Base-by-base conservation (phyloP, 768 basidiomycete species). In the Mycena floridula region DNA sequence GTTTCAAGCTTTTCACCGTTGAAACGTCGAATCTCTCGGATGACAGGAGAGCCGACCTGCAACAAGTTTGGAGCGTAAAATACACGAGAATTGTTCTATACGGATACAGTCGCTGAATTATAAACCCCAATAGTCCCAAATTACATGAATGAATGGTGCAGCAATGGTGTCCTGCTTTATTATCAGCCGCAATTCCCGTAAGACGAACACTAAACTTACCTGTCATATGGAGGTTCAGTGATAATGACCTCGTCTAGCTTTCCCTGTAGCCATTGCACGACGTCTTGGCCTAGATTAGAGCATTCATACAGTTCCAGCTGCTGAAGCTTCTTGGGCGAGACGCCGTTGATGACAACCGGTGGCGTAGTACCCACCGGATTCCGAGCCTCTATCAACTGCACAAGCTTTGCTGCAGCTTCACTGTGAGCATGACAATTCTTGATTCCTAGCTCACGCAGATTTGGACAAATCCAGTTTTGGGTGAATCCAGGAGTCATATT, bases 351-450 rank as follows among this genome's bases (percentile, higher is more conserved):
- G 26, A 66, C 61, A n/a, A 54, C 35, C 11, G 54, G 58, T 21
- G 57, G 62, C 37, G 61, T 56, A 21, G 40, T 43, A 25, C 43
- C 49, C 21, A 68, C 70, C 0, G 87, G 86, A 56, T 89, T 89
- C 42, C 86, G 68, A 45, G 75, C 74, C 38, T 87, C 83, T 18
- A 89, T 72, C 64, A 87, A 72, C 57, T 77, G 76, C 21, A 89
- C 82, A 16, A 89, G 71, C 61, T 81, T 82, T 41, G 70, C 68
- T 21, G 85, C 74, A 22, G 77, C 79, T 41, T 85, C 84, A 25
- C 69, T 70, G 53, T 82, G 81, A 20, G 76, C 68, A 54, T 81
- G 77, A 54, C 85, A 88, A 27, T 68, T 73, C 51, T 77, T 74
- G 71, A 89, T 65, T 22, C 74, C 73, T 36, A 90, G 67, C 11